phyloP scores from a whole-genome alignment of 768 basidiomycete genomes.

The Termitomyces sp. region DNA sequence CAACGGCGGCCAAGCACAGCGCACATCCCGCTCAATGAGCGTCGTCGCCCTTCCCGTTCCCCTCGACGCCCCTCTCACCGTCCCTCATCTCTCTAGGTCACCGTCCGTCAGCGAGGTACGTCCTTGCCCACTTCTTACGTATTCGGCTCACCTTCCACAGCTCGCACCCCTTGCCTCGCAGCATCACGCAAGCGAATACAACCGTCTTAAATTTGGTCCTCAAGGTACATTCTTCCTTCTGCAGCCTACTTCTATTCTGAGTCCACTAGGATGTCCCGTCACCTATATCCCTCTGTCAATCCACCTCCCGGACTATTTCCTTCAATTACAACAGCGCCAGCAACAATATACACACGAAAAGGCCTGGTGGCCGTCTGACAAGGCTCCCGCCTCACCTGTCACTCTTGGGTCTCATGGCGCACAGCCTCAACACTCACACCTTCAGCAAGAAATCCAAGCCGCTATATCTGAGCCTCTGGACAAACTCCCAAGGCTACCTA shows the following conservation, averaged over 20 bases:
- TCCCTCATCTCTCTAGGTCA: too few relatives aligned
- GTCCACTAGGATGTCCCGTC: conserved; percentile 47
- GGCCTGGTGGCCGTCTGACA: conserved; percentile 50
- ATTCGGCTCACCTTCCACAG: conserved; percentile 21
- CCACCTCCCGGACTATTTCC: conserved; percentile 55
- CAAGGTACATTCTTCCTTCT: conserved; percentile 22
- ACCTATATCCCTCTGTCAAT: conserved; percentile 63
- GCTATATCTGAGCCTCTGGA: conserved; percentile 48
- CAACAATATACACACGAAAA: conserved; percentile 27
- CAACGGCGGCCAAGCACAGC: not conserved
- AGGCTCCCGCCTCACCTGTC: conserved; percentile 12
- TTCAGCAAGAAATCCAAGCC: conserved; percentile 48
- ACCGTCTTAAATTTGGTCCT: conserved; percentile 60
- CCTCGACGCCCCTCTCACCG: not conserved
- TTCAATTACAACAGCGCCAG: conserved; percentile 52
- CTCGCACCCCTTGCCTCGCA: conserved; percentile 65
- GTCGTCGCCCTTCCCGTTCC: conserved; percentile 1
- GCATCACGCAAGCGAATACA: conserved; percentile 72
- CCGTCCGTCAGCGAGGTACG: conserved; percentile 1
- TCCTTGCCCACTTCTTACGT: not conserved
- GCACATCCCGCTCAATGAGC: conserved; percentile 8
- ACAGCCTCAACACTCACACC: conserved; percentile 18
- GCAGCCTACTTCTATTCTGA: not conserved
- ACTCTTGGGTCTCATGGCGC: conserved; percentile 27
- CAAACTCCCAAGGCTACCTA: conserved; percentile 4